Evolutionary conservation across 371 early-diverging fungal genomes (phyloP).

Genomic region (Nosema bombycis): DNA sequence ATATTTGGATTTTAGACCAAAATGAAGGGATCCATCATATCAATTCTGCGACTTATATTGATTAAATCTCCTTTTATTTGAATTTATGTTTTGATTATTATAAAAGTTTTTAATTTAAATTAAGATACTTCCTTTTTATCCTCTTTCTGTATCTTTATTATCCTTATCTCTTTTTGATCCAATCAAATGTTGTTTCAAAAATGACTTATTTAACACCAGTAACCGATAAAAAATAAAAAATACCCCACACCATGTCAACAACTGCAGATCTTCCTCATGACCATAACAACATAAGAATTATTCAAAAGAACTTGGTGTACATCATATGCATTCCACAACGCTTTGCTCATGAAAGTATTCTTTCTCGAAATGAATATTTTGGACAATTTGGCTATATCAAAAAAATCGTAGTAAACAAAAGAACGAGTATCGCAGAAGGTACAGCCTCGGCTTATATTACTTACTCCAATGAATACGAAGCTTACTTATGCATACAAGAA

Average conservation of each 20-base stretch:
- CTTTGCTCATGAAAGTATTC: constrained; percentile 61
- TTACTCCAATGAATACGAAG: constrained; percentile 56
- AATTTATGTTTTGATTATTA: background rate
- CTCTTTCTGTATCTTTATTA: too few relatives aligned
- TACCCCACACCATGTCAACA: background rate
- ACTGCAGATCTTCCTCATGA: background rate
- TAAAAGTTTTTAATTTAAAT: background rate
- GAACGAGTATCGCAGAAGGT: constrained; percentile 38
- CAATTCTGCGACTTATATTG: constrained; percentile 29
- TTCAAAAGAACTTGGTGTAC: constrained; percentile 66
- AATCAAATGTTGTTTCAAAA: too few relatives aligned
- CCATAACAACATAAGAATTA: constrained; percentile 58
- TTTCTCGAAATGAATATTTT: constrained; percentile 63
- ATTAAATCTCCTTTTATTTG: constrained; percentile 16
- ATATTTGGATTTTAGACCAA: constrained; percentile 46
- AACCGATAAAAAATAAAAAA: background rate
- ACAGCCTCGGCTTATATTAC: constrained; percentile 65
- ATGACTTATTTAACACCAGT: too few relatives aligned
- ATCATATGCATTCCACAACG: constrained; percentile 64
- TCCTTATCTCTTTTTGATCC: background rate
- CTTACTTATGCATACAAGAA: constrained; percentile 62
- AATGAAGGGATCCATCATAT: constrained; percentile 7
- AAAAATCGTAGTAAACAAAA: constrained; percentile 64
- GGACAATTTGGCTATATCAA: constrained; percentile 66
- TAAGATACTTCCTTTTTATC: background rate